Evolutionary conservation across 495 filamentous ascomycete genomes (phyloP), one percentile per base, ranked within the genome.

Genomic region (Hypoxylon intermedium): DNA sequence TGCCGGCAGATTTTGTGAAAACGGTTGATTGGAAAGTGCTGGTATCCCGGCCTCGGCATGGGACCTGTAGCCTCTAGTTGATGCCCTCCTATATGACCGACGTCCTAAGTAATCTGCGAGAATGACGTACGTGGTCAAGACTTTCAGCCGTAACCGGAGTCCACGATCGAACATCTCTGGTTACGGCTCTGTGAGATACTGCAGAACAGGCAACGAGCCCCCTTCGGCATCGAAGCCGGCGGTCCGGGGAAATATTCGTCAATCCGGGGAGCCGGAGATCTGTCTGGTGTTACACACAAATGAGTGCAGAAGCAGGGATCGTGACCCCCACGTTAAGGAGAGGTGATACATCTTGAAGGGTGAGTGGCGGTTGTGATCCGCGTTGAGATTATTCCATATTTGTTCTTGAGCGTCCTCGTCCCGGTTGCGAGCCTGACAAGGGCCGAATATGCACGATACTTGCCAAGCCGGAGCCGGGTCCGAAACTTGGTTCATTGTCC

Each of bases 401-500:
- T 20, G 40, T 46, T 52, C 56, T 51, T 47, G 16, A 12, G 20
- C 7, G 9, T 37, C 43, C 23, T 59, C 19, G 55, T 52, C 54
- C 49, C 49, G 50, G 51, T 60, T 55, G 55, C 38, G 45, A 65
- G 34, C 36, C 20, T 56, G 40, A 60, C 62, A 65, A 60, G 62
- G 62, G 38, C 55, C 55, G 62, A 63, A 65, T 65, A 65, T 56
- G 56, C 62, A 59, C n/a, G 31, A 42, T 33, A 47, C 26, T 11
- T 24, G 15, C 13, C 36, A 52, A 31, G 28, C n/a, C 26, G 48
- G 60, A 48, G 19, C 49, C 48, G 48, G 60, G 48, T n/a, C 49
- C 48, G 47, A 48, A 36, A 53, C 53, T 53, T 18, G 36, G 16
- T 57, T 13, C 21, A 34, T 47, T 46, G 13, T 38, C 23, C 45